Evolutionary conservation across 169 alveolate genomes (phyloP).

Genomic region (Plasmodium blacklocki): DNA sequence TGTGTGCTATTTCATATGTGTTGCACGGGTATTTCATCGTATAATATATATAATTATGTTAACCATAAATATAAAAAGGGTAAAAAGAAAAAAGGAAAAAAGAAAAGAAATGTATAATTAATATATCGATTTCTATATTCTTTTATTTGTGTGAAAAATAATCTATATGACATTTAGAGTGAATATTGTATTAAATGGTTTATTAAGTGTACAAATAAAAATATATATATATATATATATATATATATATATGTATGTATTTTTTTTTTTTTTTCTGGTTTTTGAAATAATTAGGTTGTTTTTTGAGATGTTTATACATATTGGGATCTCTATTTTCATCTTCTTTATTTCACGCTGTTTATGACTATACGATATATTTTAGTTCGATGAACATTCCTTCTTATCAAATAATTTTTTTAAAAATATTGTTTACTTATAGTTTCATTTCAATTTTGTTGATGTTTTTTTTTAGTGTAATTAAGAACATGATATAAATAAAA

Average conservation of each 20-base stretch:
- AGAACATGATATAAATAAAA: too few species aligned
- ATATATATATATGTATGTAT: too few species aligned
- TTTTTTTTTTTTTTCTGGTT: too few species aligned
- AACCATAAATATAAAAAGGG: slow-evolving; percentile 16
- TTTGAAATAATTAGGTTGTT: not conserved
- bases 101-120: not conserved
- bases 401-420: slow-evolving; percentile 39
- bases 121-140: too few species aligned
- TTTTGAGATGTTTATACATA: slow-evolving; percentile 1
- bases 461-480: slow-evolving; percentile 28
- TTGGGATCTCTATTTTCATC: slow-evolving; percentile 24
- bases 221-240: slow-evolving; percentile 12
- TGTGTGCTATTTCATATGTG: slow-evolving; percentile 73
- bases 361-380: slow-evolving; percentile 59
- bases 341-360: slow-evolving; percentile 67
- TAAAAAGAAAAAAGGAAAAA: not conserved
- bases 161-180: too few species aligned
- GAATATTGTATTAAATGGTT: too few species aligned
- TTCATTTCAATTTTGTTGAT: slow-evolving; percentile 32
- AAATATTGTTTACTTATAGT: slow-evolving; percentile 21
- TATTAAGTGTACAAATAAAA: not conserved
- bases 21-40: slow-evolving; percentile 61
- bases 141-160: too few species aligned
- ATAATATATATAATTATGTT: slow-evolving; percentile 14
- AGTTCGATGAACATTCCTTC: slow-evolving; percentile 35